Conservation (phyloP, 345 rosid genomes). For the Aquilaria yunnanensis region DNA sequence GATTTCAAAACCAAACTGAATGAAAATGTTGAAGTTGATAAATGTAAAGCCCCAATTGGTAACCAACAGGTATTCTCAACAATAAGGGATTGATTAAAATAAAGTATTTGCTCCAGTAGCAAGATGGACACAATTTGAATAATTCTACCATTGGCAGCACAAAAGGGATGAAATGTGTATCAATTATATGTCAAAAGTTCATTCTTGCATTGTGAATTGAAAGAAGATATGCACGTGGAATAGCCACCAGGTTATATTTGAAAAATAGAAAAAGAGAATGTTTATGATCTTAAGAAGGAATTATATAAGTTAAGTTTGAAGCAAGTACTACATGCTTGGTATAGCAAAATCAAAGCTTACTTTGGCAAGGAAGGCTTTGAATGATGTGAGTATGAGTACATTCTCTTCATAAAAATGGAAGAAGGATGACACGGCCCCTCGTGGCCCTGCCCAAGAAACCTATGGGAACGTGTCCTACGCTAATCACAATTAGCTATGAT, state of each 20-base stretch:
- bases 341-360: conserved; percentile 4
- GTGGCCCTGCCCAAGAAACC: too few relatives aligned
- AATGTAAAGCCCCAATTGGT: conserved; percentile 2
- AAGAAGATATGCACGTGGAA: background rate
- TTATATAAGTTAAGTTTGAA: background rate
- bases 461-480: too few relatives aligned
- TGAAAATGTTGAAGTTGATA: background rate
- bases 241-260: background rate
- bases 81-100: background rate
- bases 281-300: background rate
- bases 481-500: too few relatives aligned
- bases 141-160: background rate
- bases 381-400: conserved; percentile 1
- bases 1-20: conserved; percentile 9
- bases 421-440: background rate
- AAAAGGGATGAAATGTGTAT: conserved; percentile 4
- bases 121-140: background rate
- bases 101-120: background rate
- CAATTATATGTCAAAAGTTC: conserved; percentile 1
- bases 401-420: background rate
- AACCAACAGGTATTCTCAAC: background rate
- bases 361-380: conserved; percentile 2
- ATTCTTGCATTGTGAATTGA: background rate
- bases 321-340: background rate
- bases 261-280: conserved; percentile 1